phyloP scores from a whole-genome alignment of 352 stramenopile genomes.

The Blastocystis sp. region DNA sequence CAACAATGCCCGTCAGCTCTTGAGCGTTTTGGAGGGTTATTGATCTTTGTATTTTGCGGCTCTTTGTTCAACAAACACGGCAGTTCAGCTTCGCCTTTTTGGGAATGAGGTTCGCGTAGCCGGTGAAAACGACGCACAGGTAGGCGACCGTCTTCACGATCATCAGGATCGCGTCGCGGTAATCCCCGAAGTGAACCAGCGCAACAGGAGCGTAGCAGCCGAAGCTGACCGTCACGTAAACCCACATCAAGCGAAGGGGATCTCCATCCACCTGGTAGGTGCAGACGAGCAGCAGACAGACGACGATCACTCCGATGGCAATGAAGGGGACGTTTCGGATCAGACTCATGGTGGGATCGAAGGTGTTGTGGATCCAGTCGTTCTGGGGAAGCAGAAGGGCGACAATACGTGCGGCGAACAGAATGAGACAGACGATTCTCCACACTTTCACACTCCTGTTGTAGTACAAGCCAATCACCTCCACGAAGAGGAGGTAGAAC shows the following conservation, averaged over 20 bases:
- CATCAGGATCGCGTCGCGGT: not conserved
- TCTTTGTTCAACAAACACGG: not conserved
- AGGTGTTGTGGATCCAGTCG: constrained; percentile 42
- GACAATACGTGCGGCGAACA: not conserved
- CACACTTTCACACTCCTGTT: not conserved
- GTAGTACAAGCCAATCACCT: constrained; percentile 17
- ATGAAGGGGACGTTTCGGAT: constrained; percentile 44
- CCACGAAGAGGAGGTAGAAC: constrained; percentile 41
- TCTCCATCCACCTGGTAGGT: not conserved
- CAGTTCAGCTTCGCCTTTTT: not conserved
- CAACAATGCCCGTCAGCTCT: not conserved
- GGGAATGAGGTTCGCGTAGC: not conserved
- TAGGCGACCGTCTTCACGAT: constrained; percentile 49
- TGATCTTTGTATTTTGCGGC: not conserved
- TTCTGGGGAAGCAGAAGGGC: constrained; percentile 35
- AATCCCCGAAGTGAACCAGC: not conserved
- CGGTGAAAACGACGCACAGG: not conserved
- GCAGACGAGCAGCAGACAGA: not conserved
- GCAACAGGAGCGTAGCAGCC: constrained; percentile 38
- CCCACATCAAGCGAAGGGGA: constrained; percentile 12
- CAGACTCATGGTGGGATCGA: not conserved
- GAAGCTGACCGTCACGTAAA: constrained; percentile 9
- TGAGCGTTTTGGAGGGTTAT: constrained; percentile 1
- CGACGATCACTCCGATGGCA: not conserved
- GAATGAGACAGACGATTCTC: not conserved